These are phyloP conservation scores for Vitis labrusca DNA, from an alignment of 164 flowering plant genomes.

Conservation along the genomic window DNA sequence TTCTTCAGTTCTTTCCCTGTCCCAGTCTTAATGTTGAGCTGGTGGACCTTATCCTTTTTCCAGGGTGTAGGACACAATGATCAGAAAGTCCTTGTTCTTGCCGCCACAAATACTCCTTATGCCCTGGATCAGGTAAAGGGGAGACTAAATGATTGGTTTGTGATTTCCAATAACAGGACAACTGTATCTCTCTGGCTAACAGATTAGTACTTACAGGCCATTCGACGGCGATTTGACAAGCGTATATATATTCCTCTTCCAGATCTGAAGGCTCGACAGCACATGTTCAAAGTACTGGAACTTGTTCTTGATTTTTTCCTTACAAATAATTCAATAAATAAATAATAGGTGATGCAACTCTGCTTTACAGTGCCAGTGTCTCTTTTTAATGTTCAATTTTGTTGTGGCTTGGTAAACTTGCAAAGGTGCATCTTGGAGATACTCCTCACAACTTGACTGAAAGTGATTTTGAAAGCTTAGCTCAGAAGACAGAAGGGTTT, in stretches of 20 bases:
- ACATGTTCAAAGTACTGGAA: constrained; percentile 83
- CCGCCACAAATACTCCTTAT: constrained; percentile 99
- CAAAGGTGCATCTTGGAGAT: constrained; percentile 96
- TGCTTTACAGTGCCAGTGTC: background rate
- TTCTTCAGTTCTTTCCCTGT: background rate
- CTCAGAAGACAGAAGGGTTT: constrained; percentile 82
- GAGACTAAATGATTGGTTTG: background rate
- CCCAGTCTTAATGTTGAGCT: background rate
- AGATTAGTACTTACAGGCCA: constrained; percentile 53
- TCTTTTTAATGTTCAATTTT: background rate
- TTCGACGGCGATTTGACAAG: constrained; percentile 92
- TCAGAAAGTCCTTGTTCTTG: constrained; percentile 97
- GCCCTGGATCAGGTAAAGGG: constrained; percentile 86
- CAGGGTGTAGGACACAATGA: constrained; percentile 97
- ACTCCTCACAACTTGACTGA: constrained; percentile 92
- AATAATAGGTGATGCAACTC: too few relatives aligned
- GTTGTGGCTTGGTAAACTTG: background rate
- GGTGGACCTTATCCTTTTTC: constrained; percentile 3
- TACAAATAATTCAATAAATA: too few relatives aligned
- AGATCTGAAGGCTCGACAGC: constrained; percentile 89
- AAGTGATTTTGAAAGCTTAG: constrained; percentile 83
- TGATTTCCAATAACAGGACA: background rate
- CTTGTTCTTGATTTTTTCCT: background rate
- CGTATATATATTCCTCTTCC: constrained; percentile 98
- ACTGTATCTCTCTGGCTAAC: constrained; percentile 3